Conservation (phyloP, 495 filamentous ascomycete genomes). For the Aspergillus bertholletiae region DNA sequence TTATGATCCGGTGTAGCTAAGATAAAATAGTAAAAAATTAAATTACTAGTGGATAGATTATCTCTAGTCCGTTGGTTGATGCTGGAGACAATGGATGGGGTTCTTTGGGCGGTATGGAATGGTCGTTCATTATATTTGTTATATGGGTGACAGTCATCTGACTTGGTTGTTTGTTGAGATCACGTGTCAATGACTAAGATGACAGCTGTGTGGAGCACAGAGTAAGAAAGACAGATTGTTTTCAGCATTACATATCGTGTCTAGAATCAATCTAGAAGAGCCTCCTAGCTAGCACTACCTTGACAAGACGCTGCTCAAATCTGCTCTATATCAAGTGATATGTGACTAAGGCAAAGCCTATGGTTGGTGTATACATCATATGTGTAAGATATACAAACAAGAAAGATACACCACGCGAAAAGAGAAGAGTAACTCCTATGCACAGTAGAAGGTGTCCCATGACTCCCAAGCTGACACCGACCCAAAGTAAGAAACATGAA, state of each 20-base stretch:
- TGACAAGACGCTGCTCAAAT: not conserved
- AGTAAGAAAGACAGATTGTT: no score
- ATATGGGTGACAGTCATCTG: not conserved
- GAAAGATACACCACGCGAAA: not conserved
- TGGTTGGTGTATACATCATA: not conserved
- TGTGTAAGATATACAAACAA: constrained; percentile 3
- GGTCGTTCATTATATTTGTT: not conserved
- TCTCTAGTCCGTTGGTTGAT: not conserved
- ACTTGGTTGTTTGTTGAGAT: not conserved
- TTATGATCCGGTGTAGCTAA: not conserved
- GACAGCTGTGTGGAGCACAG: no score
- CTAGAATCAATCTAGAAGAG: not conserved
- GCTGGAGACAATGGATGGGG: not conserved
- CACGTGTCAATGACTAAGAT: not conserved
- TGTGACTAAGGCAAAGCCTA: not conserved
- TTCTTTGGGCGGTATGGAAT: not conserved
- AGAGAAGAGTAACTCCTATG: not conserved
- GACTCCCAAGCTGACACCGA: not conserved
- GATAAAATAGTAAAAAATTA: not conserved
- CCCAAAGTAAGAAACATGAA: not conserved
- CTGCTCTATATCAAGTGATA: not conserved
- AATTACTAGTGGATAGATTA: not conserved
- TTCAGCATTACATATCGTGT: not conserved
- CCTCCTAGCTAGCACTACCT: not conserved
- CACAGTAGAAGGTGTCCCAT: not conserved